phyloP scores from a whole-genome alignment of 1,284 basidiomycete species.

The Cryptococcus depauperatus region DNA sequence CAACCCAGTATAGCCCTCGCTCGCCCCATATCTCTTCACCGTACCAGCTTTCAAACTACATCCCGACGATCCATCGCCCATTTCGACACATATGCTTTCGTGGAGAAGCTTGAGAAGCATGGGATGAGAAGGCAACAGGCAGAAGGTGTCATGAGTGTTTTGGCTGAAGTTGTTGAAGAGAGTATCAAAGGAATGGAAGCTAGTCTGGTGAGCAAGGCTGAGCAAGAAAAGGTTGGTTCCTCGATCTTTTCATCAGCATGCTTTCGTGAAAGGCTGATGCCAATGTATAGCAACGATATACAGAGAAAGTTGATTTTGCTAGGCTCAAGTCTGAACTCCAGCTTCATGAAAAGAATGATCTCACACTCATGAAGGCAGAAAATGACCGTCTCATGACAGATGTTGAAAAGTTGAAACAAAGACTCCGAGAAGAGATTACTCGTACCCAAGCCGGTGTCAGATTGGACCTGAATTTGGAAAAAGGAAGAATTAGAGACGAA shows the following conservation, averaged over 20 bases:
- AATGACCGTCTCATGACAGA: conserved; percentile 86
- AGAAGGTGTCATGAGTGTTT: conserved; percentile 87
- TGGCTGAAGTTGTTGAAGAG: conserved; percentile 92
- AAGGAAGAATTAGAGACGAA: conserved; percentile 89
- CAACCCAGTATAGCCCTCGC: background rate
- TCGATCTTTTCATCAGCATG: background rate
- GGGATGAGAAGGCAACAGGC: conserved; percentile 81
- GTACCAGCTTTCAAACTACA: conserved; percentile 4
- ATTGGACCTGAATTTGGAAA: conserved; percentile 92
- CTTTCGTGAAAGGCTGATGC: background rate
- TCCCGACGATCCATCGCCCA: conserved; percentile 45
- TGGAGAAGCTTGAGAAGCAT: conserved; percentile 75
- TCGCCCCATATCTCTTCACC: conserved; percentile 7
- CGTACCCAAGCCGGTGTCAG: conserved; percentile 90
- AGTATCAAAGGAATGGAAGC: conserved; percentile 86
- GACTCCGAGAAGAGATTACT: conserved; percentile 82
- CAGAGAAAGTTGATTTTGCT: conserved; percentile 95
- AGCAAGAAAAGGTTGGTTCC: conserved; percentile 76
- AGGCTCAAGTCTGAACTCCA: conserved; percentile 94
- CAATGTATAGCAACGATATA: conserved; percentile 72
- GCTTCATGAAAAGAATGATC: conserved; percentile 94
- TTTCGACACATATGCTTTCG: conserved; percentile 91
- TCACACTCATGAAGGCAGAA: conserved; percentile 89
- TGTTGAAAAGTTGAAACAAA: conserved; percentile 92
- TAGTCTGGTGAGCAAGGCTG: conserved; percentile 86